Evolutionary conservation across 2,329 filamentous ascomycete genomes (phyloP), one percentile per base, ranked within the genome.

Genomic region (Biscogniauxia mediterranea): DNA sequence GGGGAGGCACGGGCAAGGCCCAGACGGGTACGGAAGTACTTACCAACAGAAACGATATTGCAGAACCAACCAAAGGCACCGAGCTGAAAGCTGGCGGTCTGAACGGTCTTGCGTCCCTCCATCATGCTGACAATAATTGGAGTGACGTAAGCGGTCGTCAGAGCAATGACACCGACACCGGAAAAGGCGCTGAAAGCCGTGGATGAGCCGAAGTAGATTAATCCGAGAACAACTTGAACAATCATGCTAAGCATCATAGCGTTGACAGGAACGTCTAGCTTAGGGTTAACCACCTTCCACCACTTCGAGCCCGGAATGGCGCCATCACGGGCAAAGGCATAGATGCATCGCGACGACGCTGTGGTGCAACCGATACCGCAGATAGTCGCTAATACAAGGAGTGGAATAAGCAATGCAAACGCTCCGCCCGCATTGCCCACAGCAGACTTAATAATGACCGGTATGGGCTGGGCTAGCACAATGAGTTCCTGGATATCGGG

Each of bases 141-240:
- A 1, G 81, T 81, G 42, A 85, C 87, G 69, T 92, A 92, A 56
- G 87, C 85, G 49, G 87, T 79, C 0, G 89, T 91, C 71, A 89
- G 77, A 70, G 83, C 88, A 70, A 90, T 90, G 73, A 90, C 88
- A 68, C 87, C 87, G 19, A 89, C 85, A 62, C 87, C 86, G 0
- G 85, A 88, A 74, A 91, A 90, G 60, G 88, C 88, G 71, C 88
- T 89, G 79, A 90, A 91, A n/a, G 88, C 88, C 11, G 86, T 84
- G 0, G 81, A 76, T 1, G 86, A 89, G 54, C 88, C 88, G 65
- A 91, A 89, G 78, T 90, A 89, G 73, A 91, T 85, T 68, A 87
- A 70, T 32, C 85, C 88, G 5, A 91, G 83, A 15, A 84, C 56
- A 59, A 90, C 81, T 74, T 90, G 82, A 26, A 90, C 78, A 3